phyloP scores from a whole-genome alignment of 2,329 filamentous ascomycete species.

The Penicillium sp. region DNA sequence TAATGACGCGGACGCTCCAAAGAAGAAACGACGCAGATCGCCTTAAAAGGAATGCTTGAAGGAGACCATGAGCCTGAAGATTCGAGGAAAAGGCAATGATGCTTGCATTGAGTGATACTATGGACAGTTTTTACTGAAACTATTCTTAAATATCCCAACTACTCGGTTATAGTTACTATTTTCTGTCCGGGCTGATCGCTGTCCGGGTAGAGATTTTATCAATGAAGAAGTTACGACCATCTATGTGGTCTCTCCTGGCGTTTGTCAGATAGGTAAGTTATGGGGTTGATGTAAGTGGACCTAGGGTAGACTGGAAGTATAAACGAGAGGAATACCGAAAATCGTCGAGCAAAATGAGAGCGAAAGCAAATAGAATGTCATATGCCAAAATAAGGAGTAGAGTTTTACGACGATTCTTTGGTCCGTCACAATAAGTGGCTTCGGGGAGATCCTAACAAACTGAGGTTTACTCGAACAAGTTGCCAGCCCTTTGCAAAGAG shows the following conservation, averaged over 20 bases:
- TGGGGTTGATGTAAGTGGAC: not conserved
- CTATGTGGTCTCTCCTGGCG: not conserved
- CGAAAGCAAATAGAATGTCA: not conserved
- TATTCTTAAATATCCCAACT: not conserved
- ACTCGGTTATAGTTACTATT: not conserved
- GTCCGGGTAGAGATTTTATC: not conserved
- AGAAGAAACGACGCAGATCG: constrained; percentile 6
- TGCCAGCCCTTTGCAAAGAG: not conserved
- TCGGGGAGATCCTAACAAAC: not conserved
- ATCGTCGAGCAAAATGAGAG: not conserved
- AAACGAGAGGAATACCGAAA: not conserved
- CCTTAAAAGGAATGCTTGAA: not conserved
- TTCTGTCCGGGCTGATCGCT: not conserved
- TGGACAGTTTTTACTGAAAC: not conserved
- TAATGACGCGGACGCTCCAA: constrained; percentile 3
- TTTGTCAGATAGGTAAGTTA: not conserved
- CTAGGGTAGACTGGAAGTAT: not conserved
- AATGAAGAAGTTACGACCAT: not conserved
- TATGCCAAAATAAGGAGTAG: not conserved
- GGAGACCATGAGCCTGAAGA: not conserved
- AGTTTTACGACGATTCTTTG: not conserved
- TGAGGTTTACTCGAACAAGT: not conserved
- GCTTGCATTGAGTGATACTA: not conserved
- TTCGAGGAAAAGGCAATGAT: not conserved
- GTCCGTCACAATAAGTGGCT: not conserved